phyloP scores from a whole-genome alignment of 2,329 filamentous ascomycete species.

The Cladosporium austrohemisphaericum region DNA sequence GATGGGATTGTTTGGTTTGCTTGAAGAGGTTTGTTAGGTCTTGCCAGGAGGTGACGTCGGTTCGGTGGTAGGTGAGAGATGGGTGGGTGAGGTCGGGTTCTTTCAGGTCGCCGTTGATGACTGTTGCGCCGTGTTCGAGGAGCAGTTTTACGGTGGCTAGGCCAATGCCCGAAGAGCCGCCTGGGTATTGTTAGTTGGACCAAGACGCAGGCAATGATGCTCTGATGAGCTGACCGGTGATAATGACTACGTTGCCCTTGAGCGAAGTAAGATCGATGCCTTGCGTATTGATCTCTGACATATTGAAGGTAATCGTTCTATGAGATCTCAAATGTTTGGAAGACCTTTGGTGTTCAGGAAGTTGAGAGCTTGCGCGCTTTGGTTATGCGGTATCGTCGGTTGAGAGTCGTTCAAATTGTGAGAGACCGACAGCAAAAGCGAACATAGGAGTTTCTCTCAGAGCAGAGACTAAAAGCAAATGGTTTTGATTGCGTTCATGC shows the following conservation, averaged over 20 bases:
- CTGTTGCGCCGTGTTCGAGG: conserved; percentile 51
- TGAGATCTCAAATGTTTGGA: too few relatives aligned
- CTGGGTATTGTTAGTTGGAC: conserved; percentile 29
- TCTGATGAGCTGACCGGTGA: conserved; percentile 20
- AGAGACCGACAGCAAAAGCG: too few relatives aligned
- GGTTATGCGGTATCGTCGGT: too few relatives aligned
- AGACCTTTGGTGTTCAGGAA: too few relatives aligned
- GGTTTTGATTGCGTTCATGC: too few relatives aligned
- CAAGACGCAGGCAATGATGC: background rate
- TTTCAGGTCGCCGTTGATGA: conserved; percentile 54
- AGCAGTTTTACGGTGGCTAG: conserved; percentile 53
- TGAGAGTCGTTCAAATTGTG: too few relatives aligned
- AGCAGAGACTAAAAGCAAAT: too few relatives aligned
- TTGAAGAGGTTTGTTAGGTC: conserved; percentile 53
- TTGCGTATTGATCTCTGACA: conserved; percentile 27
- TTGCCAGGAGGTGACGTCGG: conserved; percentile 50
- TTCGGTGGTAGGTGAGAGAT: conserved; percentile 41
- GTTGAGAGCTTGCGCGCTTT: too few relatives aligned
- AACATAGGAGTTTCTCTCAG: too few relatives aligned
- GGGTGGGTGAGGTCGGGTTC: conserved; percentile 33
- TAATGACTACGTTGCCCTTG: conserved; percentile 23
- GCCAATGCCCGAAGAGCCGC: conserved; percentile 59
- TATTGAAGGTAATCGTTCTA: conserved; percentile 9
- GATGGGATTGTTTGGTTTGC: conserved; percentile 41
- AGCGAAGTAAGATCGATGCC: conserved; percentile 23